A percentile compares a stretch with the other conserved stretches of the same genome.
These are phyloP conservation scores for Stachybotrys chartarum DNA, from an alignment of 2,329 filamentous ascomycete genomes.

Conservation along the genomic window DNA sequence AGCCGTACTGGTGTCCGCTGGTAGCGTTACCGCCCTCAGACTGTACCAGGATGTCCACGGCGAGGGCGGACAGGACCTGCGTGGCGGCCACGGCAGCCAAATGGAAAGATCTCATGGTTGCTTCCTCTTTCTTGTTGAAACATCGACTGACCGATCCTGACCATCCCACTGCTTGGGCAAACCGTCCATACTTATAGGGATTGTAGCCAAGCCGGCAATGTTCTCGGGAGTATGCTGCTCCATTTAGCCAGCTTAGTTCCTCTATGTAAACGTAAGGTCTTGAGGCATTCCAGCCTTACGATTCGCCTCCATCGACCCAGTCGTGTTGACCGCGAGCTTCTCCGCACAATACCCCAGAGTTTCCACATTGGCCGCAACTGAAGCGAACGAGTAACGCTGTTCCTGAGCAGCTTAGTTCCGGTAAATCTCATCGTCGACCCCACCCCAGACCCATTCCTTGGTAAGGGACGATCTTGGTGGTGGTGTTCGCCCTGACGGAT, in stretches of 20 bases:
- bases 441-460: background rate
- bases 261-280: background rate
- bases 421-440: background rate
- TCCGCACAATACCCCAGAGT: background rate
- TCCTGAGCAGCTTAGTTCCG: background rate
- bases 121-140: background rate
- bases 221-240: background rate
- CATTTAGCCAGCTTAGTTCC: background rate
- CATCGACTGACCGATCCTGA: background rate
- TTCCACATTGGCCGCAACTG: background rate
- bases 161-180: background rate
- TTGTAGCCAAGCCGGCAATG: background rate
- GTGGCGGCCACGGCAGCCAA: constrained; percentile 11
- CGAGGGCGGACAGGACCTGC: constrained; percentile 7
- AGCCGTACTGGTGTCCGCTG: constrained; percentile 36
- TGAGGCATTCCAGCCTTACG: background rate
- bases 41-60: constrained; percentile 28
- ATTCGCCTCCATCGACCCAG: background rate
- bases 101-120: constrained; percentile 11
- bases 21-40: constrained; percentile 33
- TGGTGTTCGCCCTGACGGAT: background rate
- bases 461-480: background rate
- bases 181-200: background rate
- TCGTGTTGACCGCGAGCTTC: background rate
- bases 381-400: background rate